Percentiles rank a stretch among this genome's conserved stretches.
phyloP scores from a whole-genome alignment of 2,329 filamentous ascomycete species.

The Clathrospora elynae region DNA sequence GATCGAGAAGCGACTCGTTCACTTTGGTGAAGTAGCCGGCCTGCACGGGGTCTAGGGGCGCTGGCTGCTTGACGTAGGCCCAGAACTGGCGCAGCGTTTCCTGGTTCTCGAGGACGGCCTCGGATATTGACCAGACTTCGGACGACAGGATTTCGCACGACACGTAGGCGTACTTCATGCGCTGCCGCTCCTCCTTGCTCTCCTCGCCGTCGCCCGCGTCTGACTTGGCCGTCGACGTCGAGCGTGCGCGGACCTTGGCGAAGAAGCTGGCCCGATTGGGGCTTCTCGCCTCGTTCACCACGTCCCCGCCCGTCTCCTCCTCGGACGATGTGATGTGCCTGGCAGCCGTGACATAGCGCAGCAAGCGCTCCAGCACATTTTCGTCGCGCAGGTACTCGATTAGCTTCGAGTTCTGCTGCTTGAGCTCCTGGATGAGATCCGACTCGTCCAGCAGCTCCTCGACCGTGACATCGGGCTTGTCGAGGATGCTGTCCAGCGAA shows the following conservation, averaged over 20 bases:
- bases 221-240: conserved; percentile 51
- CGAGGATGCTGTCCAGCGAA: conserved; percentile 93
- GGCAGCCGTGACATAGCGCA: conserved; percentile 89
- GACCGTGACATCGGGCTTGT: conserved; percentile 90
- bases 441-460: conserved; percentile 96
- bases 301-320: conserved; percentile 50
- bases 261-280: conserved; percentile 52
- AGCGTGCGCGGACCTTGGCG: conserved; percentile 52
- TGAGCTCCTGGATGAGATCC: conserved; percentile 95
- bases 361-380: conserved; percentile 78
- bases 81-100: conserved; percentile 82
- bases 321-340: conserved; percentile 54
- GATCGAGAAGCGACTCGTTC: conserved; percentile 95
- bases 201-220: conserved; percentile 53
- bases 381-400: conserved; percentile 94
- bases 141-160: conserved; percentile 92
- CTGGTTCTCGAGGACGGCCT: conserved; percentile 85
- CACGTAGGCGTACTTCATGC: conserved; percentile 91
- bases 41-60: conserved; percentile 88
- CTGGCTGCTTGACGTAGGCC: conserved; percentile 82
- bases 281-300: conserved; percentile 49
- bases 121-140: conserved; percentile 95
- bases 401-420: conserved; percentile 96
- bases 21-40: conserved; percentile 99
- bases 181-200: conserved; percentile 86